phyloP scores from a whole-genome alignment of 139 green algal species.

The Chlorella sorokiniana region DNA sequence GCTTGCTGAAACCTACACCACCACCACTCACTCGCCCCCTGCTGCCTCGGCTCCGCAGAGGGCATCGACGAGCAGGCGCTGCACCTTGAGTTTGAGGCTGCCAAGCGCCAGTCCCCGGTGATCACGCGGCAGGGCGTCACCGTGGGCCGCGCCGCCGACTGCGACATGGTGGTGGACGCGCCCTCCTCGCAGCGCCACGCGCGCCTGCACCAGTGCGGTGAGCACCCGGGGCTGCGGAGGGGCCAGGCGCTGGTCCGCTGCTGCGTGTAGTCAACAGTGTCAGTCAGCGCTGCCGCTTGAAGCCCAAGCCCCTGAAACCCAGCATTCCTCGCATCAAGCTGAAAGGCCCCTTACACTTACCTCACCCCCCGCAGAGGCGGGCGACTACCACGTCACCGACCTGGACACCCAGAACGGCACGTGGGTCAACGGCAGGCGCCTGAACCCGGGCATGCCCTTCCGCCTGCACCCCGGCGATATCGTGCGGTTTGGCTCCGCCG shows the following conservation, averaged over 20 bases:
- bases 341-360: no score
- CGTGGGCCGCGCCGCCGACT: slow-evolving; percentile 25
- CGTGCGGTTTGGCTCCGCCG: slow-evolving; percentile 61
- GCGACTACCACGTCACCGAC: slow-evolving; percentile 58
- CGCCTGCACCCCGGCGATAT: slow-evolving; percentile 61
- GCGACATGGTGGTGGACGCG: slow-evolving; percentile 27
- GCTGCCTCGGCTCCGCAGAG: slow-evolving; percentile 15
- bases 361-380: neutral
- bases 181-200: slow-evolving; percentile 1
- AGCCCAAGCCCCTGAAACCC: neutral
- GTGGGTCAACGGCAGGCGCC: slow-evolving; percentile 67
- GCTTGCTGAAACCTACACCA: neutral
- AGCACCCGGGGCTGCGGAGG: no score
- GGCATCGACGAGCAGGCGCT: slow-evolving; percentile 7
- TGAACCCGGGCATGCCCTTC: slow-evolving; percentile 28
- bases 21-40: neutral
- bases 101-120: neutral
- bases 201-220: slow-evolving; percentile 21
- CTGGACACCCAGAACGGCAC: slow-evolving; percentile 59
- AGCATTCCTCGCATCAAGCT: neutral
- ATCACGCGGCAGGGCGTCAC: slow-evolving; percentile 4
- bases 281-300: neutral
- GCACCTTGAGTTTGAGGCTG: slow-evolving; percentile 22
- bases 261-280: neutral
- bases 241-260: neutral